phyloP scores from a whole-genome alignment of 257 asterid genomes.

The Capsicum rhomboideum region DNA sequence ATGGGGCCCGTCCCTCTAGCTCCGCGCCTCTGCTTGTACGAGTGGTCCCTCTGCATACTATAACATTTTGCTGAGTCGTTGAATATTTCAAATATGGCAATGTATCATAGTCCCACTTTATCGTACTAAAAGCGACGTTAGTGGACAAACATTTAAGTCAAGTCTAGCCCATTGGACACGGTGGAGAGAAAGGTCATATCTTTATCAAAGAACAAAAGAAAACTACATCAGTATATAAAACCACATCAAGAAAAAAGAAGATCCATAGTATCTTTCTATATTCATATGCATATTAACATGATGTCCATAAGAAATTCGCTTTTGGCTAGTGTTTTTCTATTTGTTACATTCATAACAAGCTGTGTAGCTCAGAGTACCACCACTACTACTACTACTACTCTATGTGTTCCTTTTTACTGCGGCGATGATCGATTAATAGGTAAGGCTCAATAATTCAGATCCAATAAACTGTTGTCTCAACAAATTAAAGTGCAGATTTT shows the following conservation, averaged over 20 bases:
- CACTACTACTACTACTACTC: background rate
- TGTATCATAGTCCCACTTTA: background rate
- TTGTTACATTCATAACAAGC: background rate
- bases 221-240: background rate
- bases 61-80: background rate
- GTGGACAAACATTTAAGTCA: background rate
- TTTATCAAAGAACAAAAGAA: background rate
- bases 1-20: no score
- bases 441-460: background rate
- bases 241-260: background rate
- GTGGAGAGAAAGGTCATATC: background rate
- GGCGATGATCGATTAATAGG: conserved; percentile 11
- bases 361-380: conserved; percentile 25
- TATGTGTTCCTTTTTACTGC: conserved; percentile 36
- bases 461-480: background rate
- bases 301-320: background rate
- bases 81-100: background rate
- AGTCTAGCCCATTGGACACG: background rate
- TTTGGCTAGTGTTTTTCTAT: conserved; percentile 10
- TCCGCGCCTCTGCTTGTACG: no score
- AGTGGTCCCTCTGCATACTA: background rate
- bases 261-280: background rate
- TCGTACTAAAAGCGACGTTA: background rate
- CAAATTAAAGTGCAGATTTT: background rate
- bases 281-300: background rate